Percentiles rank a stretch among this genome's conserved stretches.
Evolutionary conservation across 1,284 basidiomycete genomes (phyloP).

Genomic region (Papiliotrema nemorosa): DNA sequence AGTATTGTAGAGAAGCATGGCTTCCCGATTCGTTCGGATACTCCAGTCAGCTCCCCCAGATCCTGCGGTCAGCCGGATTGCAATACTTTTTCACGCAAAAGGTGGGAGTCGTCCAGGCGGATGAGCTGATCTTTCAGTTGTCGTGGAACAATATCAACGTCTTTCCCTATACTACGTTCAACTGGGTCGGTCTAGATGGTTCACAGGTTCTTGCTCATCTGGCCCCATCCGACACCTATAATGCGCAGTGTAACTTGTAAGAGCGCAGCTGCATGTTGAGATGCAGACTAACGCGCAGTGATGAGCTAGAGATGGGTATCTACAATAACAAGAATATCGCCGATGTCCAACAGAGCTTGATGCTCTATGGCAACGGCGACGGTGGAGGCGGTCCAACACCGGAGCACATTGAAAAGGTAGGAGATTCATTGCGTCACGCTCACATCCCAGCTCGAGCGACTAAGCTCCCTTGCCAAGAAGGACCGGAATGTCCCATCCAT

Average conservation of each 20-base stretch:
- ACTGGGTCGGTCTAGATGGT: slow-evolving; percentile 86
- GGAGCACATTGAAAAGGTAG: slow-evolving; percentile 82
- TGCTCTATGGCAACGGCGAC: slow-evolving; percentile 89
- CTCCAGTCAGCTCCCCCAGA: slow-evolving; percentile 81
- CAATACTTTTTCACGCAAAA: slow-evolving; percentile 96
- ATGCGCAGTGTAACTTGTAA: slow-evolving; percentile 40
- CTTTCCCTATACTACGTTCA: slow-evolving; percentile 90
- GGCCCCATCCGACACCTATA: slow-evolving; percentile 63
- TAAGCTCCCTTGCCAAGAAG: not conserved
- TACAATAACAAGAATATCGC: slow-evolving; percentile 86
- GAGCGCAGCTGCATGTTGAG: slow-evolving; percentile 62
- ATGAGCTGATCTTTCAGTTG: not conserved
- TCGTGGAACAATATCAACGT: slow-evolving; percentile 53
- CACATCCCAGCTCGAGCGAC: slow-evolving; percentile 2
- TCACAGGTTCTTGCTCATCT: slow-evolving; percentile 65
- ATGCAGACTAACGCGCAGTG: no score
- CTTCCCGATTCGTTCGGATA: slow-evolving; percentile 75
- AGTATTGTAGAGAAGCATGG: slow-evolving; percentile 51
- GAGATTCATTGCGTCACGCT: slow-evolving; percentile 66
- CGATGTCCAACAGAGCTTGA: slow-evolving; percentile 64
- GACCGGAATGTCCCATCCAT: slow-evolving; percentile 1
- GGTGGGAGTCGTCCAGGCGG: slow-evolving; percentile 48
- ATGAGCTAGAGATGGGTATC: slow-evolving; percentile 51
- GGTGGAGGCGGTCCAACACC: slow-evolving; percentile 56
- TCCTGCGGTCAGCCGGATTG: slow-evolving; percentile 77